Evolutionary conservation across 2,329 filamentous ascomycete species (phyloP).

Genomic region (Monilinia aucupariae): DNA sequence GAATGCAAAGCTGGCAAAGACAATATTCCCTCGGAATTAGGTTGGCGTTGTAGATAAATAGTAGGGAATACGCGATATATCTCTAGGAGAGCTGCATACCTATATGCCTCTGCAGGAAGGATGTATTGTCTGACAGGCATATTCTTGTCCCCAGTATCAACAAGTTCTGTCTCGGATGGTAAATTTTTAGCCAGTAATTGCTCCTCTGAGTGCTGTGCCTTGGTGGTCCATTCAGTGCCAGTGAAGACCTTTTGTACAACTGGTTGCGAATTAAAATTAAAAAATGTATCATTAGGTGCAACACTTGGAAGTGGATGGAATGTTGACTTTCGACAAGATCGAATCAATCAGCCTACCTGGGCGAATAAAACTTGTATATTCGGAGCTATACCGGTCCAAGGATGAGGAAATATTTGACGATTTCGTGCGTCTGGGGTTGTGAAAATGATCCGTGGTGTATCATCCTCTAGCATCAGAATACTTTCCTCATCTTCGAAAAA

Average conservation of each 20-base stretch:
- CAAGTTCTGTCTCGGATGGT: slow-evolving; percentile 23
- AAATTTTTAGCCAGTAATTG: slow-evolving; percentile 28
- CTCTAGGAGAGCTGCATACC: slow-evolving; percentile 28
- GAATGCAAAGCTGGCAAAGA: slow-evolving; percentile 20
- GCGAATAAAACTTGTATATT: slow-evolving; percentile 30
- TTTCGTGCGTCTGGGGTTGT: slow-evolving; percentile 11
- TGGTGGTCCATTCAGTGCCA: slow-evolving; percentile 21
- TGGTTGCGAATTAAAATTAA: background rate
- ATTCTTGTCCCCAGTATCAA: slow-evolving; percentile 32
- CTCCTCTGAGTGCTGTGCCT: slow-evolving; percentile 28
- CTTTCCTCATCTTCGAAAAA: slow-evolving; percentile 31
- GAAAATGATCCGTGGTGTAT: background rate
- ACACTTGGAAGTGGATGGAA: background rate
- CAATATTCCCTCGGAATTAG: slow-evolving; percentile 14
- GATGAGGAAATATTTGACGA: slow-evolving; percentile 30
- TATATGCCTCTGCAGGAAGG: slow-evolving; percentile 31
- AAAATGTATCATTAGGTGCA: background rate
- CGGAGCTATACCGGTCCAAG: slow-evolving; percentile 32
- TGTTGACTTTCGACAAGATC: slow-evolving; percentile 25
- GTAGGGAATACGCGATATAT: slow-evolving; percentile 31
- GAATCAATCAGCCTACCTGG: slow-evolving; percentile 30
- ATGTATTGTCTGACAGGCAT: slow-evolving; percentile 33
- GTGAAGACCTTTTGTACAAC: slow-evolving; percentile 21
- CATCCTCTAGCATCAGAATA: background rate
- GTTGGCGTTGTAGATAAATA: slow-evolving; percentile 21